Evolutionary conservation across 441 rosid species (phyloP), one percentile per base, ranked within the genome.

Genomic region (Melastoma candidum): DNA sequence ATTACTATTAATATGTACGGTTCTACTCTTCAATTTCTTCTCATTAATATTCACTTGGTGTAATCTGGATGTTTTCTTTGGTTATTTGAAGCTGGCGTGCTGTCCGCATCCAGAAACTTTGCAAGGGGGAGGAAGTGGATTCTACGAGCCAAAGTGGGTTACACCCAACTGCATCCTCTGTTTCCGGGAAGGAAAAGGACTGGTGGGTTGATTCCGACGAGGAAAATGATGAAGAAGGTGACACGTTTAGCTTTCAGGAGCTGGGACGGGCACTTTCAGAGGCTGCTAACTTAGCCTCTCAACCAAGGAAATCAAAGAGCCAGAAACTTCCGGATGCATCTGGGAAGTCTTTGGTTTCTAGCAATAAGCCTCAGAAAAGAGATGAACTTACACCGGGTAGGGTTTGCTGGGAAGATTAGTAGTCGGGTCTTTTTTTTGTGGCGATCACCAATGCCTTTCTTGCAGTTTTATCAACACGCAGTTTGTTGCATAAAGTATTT

Each of bases 71-170:
- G 9, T 24, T 41, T 13, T 27, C 25, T 7, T 0, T 7, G 22
- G 22, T 52, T 9, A 56, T 48, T 13, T 67, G 60, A 64, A 92
- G 98, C 56, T 92, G 95, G 96, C 83, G 82, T 65, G 96, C 85
- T 58, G 64, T 85, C 74, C 85, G 92, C 49, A 50, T 85, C 69
- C 89, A 77, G 65, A 85, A 73, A 72, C 48, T 56, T 54, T 61
- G 64, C 11, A 17, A 61, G 55, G 75, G 11, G 25, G 51, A 68
- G 48, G 74, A 68, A 54, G 45, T 54, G 0, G 46, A 58, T 53
- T 22, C 54, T 12, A 50, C 41, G 24, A 2, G 63, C 48, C 55
- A 46, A 14, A 66, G 64, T 12, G 49, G 11, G 50, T 25, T 1
- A 10, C 47, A 72, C 22, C 56, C 65, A 0, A 46, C 66, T 44